phyloP scores from a whole-genome alignment of 148 eudicot genomes.

The Simmondsia chinensis region DNA sequence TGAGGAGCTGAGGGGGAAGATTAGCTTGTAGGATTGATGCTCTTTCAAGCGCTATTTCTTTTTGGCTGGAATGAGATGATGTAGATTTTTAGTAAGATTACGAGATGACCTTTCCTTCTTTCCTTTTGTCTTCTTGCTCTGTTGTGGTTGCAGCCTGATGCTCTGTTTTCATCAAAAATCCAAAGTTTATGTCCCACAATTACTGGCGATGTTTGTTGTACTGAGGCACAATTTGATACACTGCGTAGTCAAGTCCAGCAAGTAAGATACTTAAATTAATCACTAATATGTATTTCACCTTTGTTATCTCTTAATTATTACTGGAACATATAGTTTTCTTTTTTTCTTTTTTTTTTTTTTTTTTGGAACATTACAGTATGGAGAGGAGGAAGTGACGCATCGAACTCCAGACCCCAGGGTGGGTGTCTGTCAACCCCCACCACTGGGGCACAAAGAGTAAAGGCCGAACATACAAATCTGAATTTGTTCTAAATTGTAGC shows the following conservation, averaged over 20 bases:
- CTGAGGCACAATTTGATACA: conserved; percentile 85
- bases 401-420: too few relatives aligned
- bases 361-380: too few relatives aligned
- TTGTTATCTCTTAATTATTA: background rate
- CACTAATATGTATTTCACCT: background rate
- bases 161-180: conserved; percentile 73
- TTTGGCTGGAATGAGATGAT: background rate
- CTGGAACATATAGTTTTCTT: too few relatives aligned
- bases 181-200: conserved; percentile 98
- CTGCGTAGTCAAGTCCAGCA: conserved; percentile 88
- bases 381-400: too few relatives aligned
- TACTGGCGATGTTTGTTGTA: conserved; percentile 86
- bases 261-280: conserved; percentile 37
- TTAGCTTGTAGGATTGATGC: background rate
- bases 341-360: too few relatives aligned
- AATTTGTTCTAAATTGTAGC: too few relatives aligned
- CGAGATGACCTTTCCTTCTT: background rate
- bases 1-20: background rate
- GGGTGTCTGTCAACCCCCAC: too few relatives aligned
- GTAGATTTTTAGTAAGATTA: background rate
- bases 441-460: too few relatives aligned
- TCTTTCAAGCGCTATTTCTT: background rate
- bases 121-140: conserved; percentile 8
- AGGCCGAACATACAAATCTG: too few relatives aligned
- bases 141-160: conserved; percentile 59